Evolutionary conservation across 2,329 filamentous ascomycete genomes (phyloP).

Genomic region (Neonectria coccinea): DNA sequence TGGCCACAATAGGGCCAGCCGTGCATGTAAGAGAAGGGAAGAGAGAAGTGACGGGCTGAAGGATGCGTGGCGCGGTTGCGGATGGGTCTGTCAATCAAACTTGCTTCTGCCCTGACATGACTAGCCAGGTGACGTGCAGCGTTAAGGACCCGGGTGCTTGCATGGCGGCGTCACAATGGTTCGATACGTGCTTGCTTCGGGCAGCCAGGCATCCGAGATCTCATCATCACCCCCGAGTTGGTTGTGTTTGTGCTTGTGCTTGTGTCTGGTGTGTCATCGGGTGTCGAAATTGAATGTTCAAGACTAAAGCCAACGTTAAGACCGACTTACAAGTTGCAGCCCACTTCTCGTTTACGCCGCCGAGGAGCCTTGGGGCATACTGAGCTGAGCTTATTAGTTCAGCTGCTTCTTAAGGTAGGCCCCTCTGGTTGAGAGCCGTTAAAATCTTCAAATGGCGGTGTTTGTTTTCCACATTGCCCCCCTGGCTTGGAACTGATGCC

Average conservation of each 20-base stretch:
- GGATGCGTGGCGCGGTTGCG: constrained; percentile 18
- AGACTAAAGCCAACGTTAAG: neutral
- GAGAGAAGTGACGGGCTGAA: constrained; percentile 8
- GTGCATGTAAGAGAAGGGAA: constrained; percentile 15
- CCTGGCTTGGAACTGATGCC: constrained; percentile 10
- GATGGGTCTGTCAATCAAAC: constrained; percentile 15
- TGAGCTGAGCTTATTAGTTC: neutral
- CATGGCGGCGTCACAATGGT: constrained; percentile 17
- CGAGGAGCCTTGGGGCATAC: neutral
- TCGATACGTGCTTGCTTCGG: constrained; percentile 32
- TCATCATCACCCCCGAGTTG: constrained; percentile 11
- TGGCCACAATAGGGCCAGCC: constrained; percentile 9
- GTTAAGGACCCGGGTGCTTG: constrained; percentile 23
- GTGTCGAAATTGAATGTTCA: neutral
- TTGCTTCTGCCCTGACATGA: constrained; percentile 14
- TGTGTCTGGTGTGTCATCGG: constrained; percentile 1
- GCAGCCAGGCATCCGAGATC: constrained; percentile 20
- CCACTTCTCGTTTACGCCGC: neutral
- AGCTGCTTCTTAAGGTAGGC: neutral
- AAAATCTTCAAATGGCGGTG: constrained; percentile 14
- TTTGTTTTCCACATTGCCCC: constrained; percentile 10
- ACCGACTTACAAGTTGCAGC: neutral
- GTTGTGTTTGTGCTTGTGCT: neutral
- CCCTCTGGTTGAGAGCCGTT: neutral
- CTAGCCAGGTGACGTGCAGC: constrained; percentile 28